phyloP scores from a whole-genome alignment of 306 rosid species.

The Cucumis sativus region DNA sequence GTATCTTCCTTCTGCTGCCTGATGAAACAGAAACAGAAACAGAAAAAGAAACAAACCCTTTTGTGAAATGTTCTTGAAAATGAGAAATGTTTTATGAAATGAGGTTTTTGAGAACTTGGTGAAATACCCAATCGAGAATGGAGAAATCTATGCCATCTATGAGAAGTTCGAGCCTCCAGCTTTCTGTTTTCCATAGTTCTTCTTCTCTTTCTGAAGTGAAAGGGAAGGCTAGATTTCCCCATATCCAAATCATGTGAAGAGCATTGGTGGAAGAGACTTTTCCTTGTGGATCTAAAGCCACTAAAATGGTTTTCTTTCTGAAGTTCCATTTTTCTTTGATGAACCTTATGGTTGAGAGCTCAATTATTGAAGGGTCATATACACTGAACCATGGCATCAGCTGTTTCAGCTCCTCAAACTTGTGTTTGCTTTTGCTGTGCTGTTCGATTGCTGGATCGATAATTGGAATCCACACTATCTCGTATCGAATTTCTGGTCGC shows the following conservation, averaged over 20 bases:
- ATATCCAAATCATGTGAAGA: conserved; percentile 70
- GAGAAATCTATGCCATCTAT: conserved; percentile 43
- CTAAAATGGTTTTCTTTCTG: conserved; percentile 55
- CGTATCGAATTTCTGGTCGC: conserved; percentile 31
- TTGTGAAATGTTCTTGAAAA: background rate
- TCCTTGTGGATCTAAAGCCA: conserved; percentile 70
- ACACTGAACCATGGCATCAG: conserved; percentile 59
- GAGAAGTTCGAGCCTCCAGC: conserved; percentile 62
- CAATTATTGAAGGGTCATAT: conserved; percentile 41
- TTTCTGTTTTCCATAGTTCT: conserved; percentile 46
- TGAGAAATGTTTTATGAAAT: background rate
- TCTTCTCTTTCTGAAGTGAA: conserved; percentile 62
- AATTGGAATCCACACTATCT: conserved; percentile 71
- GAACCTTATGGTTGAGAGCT: conserved; percentile 46
- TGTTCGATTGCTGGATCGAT: conserved; percentile 23
- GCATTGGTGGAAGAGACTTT: conserved; percentile 57
- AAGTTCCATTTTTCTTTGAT: conserved; percentile 58
- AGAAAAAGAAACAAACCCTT: background rate
- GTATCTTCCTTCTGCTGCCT: conserved; percentile 35
- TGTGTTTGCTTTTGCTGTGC: conserved; percentile 17
- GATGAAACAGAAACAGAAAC: background rate
- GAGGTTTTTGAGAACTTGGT: background rate
- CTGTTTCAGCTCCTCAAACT: conserved; percentile 40
- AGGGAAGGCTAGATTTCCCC: conserved; percentile 71
- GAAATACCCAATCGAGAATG: conserved; percentile 40